phyloP scores from a whole-genome alignment of 2,329 filamentous ascomycete genomes.

The Colletotrichum filicis region DNA sequence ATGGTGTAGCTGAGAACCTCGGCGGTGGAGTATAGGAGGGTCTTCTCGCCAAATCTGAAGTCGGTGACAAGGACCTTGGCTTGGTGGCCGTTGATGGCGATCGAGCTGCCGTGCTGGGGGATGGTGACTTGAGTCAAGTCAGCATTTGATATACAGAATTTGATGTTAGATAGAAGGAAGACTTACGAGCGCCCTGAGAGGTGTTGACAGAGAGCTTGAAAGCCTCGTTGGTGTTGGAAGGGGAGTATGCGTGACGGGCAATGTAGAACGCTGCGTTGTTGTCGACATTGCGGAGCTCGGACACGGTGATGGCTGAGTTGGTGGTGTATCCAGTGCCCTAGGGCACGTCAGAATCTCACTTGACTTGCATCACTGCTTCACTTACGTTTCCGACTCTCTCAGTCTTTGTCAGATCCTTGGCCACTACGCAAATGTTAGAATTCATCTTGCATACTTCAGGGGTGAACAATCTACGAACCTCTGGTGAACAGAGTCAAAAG shows the following conservation, averaged over 20 bases:
- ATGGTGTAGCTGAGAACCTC: conserved; percentile 64
- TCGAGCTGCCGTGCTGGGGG: conserved; percentile 58
- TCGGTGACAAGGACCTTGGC: conserved; percentile 72
- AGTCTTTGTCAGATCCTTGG: conserved; percentile 66
- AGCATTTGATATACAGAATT: background rate
- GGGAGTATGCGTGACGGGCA: conserved; percentile 63
- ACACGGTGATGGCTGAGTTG: conserved; percentile 62
- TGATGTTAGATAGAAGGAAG: accelerated
- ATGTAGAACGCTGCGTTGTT: conserved; percentile 70
- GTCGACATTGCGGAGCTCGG: conserved; percentile 68
- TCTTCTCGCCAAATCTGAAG: conserved; percentile 63
- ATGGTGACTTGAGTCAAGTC: conserved; percentile 52
- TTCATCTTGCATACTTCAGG: too few species aligned
- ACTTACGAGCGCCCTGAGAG: conserved; percentile 56
- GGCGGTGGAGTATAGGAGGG: conserved; percentile 64
- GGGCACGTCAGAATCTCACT: conserved; percentile 30
- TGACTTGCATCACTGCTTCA: background rate
- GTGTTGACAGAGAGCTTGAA: conserved; percentile 68
- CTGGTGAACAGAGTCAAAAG: conserved; percentile 69
- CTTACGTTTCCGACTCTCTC: conserved; percentile 53
- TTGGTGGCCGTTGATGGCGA: conserved; percentile 69
- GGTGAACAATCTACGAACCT: background rate
- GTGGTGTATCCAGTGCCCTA: conserved; percentile 62
- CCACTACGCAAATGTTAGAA: conserved; percentile 44
- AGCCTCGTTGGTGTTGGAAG: conserved; percentile 58